Percentiles rank a stretch among this genome's conserved stretches.
These are phyloP conservation scores for Dichomitus squalens DNA, from an alignment of 1,284 basidiomycete species.

Conservation along the genomic window DNA sequence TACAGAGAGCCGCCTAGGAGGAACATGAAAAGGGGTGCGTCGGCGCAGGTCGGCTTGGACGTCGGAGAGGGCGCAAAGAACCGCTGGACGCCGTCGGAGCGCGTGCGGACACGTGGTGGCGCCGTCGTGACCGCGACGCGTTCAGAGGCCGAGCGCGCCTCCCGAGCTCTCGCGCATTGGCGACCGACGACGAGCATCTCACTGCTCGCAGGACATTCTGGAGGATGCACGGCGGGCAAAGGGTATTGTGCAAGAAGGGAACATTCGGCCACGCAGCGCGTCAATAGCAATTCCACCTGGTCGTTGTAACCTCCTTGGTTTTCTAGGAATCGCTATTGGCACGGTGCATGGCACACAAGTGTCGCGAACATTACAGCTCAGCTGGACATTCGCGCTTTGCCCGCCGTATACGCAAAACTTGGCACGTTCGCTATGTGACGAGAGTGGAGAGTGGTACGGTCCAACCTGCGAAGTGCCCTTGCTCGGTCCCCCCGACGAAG, in stretches of 20 bases:
- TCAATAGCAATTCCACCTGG: too few relatives aligned
- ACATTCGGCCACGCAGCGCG: too few relatives aligned
- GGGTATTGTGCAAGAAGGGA: too few relatives aligned
- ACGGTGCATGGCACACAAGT: too few relatives aligned
- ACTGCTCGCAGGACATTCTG: too few relatives aligned
- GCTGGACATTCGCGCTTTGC: too few relatives aligned
- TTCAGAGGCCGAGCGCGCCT: neutral
- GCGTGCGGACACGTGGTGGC: constrained; percentile 13
- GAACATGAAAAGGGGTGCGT: constrained; percentile 4
- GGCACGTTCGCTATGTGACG: neutral
- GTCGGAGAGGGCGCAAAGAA: neutral
- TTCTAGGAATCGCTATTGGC: too few relatives aligned
- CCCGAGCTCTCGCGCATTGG: neutral
- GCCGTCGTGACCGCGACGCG: constrained; percentile 17
- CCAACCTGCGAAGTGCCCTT: neutral
- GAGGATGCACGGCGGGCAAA: too few relatives aligned
- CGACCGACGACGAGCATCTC: too few relatives aligned
- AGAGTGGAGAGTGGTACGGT: neutral
- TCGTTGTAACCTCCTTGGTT: too few relatives aligned
- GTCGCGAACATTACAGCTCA: too few relatives aligned
- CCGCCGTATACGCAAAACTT: too few relatives aligned
- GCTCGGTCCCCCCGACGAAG: neutral
- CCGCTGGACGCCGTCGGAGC: neutral
- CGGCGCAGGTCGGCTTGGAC: neutral
- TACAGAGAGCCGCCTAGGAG: neutral